phyloP scores from a whole-genome alignment of 495 filamentous ascomycete species.

The Annulohypoxylon stygium region DNA sequence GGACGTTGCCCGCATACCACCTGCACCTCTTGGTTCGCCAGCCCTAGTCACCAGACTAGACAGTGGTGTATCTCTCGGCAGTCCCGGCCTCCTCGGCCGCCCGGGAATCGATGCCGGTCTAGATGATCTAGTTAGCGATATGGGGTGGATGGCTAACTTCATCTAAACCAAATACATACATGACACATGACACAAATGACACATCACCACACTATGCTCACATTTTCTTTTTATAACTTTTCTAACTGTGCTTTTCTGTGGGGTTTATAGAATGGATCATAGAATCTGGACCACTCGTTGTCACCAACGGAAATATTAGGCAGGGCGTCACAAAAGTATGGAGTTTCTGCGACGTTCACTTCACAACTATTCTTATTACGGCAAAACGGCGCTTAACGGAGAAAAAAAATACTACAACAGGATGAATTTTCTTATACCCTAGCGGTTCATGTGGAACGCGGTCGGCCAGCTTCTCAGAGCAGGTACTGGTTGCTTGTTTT shows the following conservation, averaged over 20 bases:
- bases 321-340: conserved; percentile 26
- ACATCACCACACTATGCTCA: not conserved
- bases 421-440: conserved; percentile 37
- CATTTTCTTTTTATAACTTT: not conserved
- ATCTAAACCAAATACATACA: conserved; percentile 49
- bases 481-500: conserved; percentile 36
- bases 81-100: conserved; percentile 48
- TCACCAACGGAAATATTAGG: conserved; percentile 30
- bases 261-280: conserved; percentile 36
- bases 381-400: conserved; percentile 34
- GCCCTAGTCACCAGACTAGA: conserved; percentile 48
- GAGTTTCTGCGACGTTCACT: conserved; percentile 27
- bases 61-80: conserved; percentile 46
- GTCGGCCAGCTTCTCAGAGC: conserved; percentile 27
- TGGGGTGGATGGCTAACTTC: conserved; percentile 62
- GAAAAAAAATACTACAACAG: conserved; percentile 2
- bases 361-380: conserved; percentile 11
- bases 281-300: conserved; percentile 39
- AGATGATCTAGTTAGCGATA: conserved; percentile 58
- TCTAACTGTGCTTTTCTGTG: conserved; percentile 6
- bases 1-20: conserved; percentile 25
- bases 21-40: conserved; percentile 45
- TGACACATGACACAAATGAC: conserved; percentile 16
- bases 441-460: conserved; percentile 22
- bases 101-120: conserved; percentile 56